Conservation (phyloP, 2,329 filamentous ascomycete genomes). For the Penicillium sp. region DNA sequence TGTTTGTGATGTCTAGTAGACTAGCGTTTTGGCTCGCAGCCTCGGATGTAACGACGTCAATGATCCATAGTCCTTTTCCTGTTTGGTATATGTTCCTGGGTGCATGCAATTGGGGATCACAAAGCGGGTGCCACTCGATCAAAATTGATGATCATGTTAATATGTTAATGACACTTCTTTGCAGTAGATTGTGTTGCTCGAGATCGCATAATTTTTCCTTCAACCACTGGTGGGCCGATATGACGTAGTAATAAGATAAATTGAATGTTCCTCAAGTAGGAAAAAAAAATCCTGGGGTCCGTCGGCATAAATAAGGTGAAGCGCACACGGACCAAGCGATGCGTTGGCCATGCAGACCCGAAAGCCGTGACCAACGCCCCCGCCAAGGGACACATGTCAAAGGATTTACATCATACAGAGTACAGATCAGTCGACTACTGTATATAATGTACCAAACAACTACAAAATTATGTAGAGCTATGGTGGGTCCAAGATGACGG, state of each 20-base stretch:
- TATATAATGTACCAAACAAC: too few species aligned
- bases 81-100: not conserved
- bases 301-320: conserved; percentile 20
- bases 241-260: not conserved
- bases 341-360: conserved; percentile 21
- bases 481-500: not conserved
- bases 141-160: not conserved
- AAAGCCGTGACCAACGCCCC: conserved; percentile 5
- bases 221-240: not conserved
- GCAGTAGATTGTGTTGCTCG: not conserved
- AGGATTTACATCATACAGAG: not conserved
- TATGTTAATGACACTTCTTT: conserved; percentile 1
- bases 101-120: conserved; percentile 8
- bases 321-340: conserved; percentile 26
- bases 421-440: too few species aligned
- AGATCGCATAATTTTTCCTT: too few species aligned
- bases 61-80: conserved; percentile 23
- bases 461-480: not conserved
- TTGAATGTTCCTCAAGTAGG: not conserved
- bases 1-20: conserved; percentile 23
- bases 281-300: conserved; percentile 2
- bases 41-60: conserved; percentile 53
- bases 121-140: conserved; percentile 1
- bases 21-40: conserved; percentile 34
- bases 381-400: conserved; percentile 5